Conservation (phyloP, 768 basidiomycete genomes). For the Podaxis sp. region DNA sequence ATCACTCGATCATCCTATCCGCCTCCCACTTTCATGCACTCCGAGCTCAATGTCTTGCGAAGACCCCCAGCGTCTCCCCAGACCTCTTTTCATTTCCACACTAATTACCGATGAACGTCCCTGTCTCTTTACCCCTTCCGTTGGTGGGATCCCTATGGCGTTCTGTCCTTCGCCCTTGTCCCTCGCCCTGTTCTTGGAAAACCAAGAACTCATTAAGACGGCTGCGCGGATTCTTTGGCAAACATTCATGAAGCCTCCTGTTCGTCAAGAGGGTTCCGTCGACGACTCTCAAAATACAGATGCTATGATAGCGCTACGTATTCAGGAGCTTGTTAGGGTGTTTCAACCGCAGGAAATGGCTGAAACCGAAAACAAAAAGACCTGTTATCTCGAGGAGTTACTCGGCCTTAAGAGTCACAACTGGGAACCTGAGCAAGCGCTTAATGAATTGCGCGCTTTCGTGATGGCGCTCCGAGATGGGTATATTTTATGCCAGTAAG, state of each 20-base stretch:
- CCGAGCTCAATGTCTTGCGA: no score
- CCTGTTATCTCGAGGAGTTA: not conserved
- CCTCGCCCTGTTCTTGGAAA: not conserved
- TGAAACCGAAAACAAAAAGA: not conserved
- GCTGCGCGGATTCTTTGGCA: not conserved
- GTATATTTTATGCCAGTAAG: conserved; percentile 4
- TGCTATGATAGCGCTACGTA: not conserved
- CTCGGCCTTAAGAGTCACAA: not conserved
- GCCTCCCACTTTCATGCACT: no score
- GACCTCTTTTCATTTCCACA: no score
- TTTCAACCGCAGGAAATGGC: not conserved
- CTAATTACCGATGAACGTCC: no score
- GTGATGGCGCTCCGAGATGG: not conserved
- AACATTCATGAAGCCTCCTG: not conserved
- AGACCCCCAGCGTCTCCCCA: no score
- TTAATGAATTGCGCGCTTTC: not conserved
- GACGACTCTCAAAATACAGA: not conserved
- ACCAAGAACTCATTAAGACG: not conserved
- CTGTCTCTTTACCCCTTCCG: no score
- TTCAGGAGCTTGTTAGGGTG: not conserved
- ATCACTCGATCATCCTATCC: no score
- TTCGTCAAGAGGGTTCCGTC: no score
- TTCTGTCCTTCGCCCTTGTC: not conserved
- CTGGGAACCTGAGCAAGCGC: not conserved
- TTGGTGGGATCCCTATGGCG: no score